phyloP scores from a whole-genome alignment of 257 asterid genomes.

The Solanum clarkiae region DNA sequence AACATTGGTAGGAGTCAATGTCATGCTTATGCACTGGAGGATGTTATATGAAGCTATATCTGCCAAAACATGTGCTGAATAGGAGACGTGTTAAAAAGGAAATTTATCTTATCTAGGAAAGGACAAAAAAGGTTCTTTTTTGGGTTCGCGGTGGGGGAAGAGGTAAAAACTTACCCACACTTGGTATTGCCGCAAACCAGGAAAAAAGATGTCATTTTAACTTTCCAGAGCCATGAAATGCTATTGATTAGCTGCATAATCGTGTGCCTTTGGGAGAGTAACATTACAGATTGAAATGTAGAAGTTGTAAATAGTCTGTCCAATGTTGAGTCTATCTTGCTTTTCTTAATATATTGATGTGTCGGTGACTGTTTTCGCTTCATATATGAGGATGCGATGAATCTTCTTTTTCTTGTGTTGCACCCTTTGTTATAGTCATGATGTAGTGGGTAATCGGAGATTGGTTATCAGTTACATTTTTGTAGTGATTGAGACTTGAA shows the following conservation, averaged over 20 bases:
- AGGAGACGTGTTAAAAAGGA: not conserved
- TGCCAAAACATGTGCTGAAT: not conserved
- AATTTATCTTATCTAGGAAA: not conserved
- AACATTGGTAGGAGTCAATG: not conserved
- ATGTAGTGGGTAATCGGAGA: not conserved
- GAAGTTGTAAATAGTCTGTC: not conserved
- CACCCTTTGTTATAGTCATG: not conserved
- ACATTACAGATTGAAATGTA: not conserved
- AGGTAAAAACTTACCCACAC: not conserved
- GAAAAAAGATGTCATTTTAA: not conserved
- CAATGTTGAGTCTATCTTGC: not conserved
- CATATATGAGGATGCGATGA: not conserved
- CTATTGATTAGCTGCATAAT: not conserved
- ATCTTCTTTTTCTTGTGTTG: not conserved
- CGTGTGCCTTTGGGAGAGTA: not conserved
- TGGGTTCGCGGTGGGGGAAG: not conserved
- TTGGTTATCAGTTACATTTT: not conserved
- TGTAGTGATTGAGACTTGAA: not conserved
- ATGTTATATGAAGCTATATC: not conserved
- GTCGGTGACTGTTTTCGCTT: not conserved
- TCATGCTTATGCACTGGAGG: not conserved
- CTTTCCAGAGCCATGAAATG: not conserved
- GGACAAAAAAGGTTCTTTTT: not conserved
- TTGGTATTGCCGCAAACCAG: not conserved
- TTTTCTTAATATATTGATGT: not conserved